Base-by-base conservation (phyloP, 2,329 filamentous ascomycete genomes). In the Aspergillus sp. region DNA sequence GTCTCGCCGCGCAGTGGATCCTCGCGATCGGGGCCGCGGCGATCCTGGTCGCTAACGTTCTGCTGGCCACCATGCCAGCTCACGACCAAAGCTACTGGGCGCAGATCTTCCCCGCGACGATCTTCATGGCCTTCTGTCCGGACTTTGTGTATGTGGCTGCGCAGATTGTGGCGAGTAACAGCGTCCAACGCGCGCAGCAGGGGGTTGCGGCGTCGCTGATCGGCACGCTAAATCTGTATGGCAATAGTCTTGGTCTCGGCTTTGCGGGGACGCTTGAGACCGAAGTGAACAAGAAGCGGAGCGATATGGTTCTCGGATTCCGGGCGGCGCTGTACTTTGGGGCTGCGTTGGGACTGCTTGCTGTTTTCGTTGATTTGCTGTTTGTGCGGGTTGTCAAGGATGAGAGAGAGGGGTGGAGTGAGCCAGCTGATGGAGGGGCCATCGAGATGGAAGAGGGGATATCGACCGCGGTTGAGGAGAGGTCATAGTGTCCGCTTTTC, bases 161-260 rank as follows among this genome's bases (percentile, higher is more conserved):
- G 0, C 82, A 85, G 61, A 82, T 86, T 4, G 83, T 85, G 57
- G 81, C 83, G 0, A 85, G 83, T 59, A 84, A 85, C 59, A 79
- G 77, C 0, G 83, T 85, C 30, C 74, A 68, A 3, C 74, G 77
- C 3, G 74, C 77, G 4, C 76, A 86, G 23, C 83, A 86, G 54
- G 84, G 84, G 0, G 75, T 85, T 3, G 83, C 83, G 0, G 81
- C 78, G 0, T 81, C 77, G 13, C 69, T 86, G 2, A 78, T 86
- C 7, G 82, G 83, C 0, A 80, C 78, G 0, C 63, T 83, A 11
- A 72, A 79, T 54, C 69, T 78, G 17, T 83, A 82, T 60, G 79
- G 77, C 0, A 76, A 76, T 34, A 79, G 76, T 59, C 68, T 78
- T 4, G 80, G 80, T 0, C 54, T 38, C 2, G 31, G 31, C 4